Evolutionary conservation across 2,329 filamentous ascomycete species (phyloP), one percentile per base, ranked within the genome.

Genomic region (Xenoacremonium recifei): DNA sequence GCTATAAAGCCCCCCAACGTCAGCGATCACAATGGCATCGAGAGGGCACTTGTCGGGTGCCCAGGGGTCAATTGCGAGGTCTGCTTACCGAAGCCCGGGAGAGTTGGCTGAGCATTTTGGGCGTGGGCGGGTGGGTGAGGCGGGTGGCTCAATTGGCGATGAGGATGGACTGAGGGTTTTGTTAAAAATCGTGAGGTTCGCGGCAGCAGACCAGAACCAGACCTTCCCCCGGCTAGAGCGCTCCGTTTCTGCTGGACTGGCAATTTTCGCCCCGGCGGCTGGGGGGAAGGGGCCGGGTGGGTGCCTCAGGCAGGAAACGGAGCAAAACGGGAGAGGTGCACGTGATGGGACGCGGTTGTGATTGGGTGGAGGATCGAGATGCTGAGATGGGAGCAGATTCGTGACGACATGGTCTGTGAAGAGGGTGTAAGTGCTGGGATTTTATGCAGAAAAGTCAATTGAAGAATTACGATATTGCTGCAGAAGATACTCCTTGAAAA

Each of bases 101-200:
- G 49, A 79, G 63, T 66, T 76, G 73, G 59, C 64, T 66, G 67
- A 80, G 69, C 77, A 81, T 81, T 59, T 69, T 79, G 69, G 52
- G 67, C 63, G n/a, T n/a, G n/a, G 61, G 54, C 53, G 56, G 60
- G 64, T 64, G 54, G n/a, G n/a, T n/a, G n/a, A n/a, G n/a, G n/a
- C n/a, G n/a, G n/a, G 66, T 67, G 71, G 72, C 68, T 74, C 72
- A 71, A 74, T 72, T 68, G 68, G 58, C 44, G 64, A 47, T 51
- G 53, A 50, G 50, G 49, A 48, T 53, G 55, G 59, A 57, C 59
- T 68, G 65, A 63, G 60, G 66, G 63, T 65, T 70, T 70, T 68
- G 68, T 39, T n/a, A 47, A 68, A 70, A 71, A 69, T 67, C 66
- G 63, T 66, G 66, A 68, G 65, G 64, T 62, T 54, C 54, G 49